Conservation (phyloP, 768 basidiomycete species). For the Lentinus brumalis region DNA sequence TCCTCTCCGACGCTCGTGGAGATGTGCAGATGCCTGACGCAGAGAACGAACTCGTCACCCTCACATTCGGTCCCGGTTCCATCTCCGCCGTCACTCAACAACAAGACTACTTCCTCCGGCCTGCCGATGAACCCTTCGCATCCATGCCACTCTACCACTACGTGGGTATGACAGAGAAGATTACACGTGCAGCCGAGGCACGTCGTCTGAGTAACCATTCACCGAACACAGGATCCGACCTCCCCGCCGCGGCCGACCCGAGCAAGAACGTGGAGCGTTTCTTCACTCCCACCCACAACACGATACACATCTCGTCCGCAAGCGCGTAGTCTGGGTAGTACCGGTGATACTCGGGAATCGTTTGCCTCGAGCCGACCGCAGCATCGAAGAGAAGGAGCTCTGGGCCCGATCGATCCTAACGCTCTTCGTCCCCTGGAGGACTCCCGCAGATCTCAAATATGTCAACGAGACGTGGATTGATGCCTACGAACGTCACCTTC, state of each 20-base stretch:
- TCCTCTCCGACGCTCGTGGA: too few species aligned
- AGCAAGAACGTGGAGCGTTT: not conserved
- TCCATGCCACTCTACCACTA: not conserved
- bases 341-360: conserved; percentile 11
- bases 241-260: not conserved
- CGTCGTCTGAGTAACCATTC: not conserved
- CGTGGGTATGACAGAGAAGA: not conserved
- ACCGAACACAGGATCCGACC: too few species aligned
- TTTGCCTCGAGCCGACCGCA: conserved; percentile 3
- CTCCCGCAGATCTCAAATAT: not conserved
- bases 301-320: not conserved
- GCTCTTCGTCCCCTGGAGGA: not conserved
- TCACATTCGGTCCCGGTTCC: not conserved
- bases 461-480: not conserved
- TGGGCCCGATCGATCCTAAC: not conserved
- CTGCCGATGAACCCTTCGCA: not conserved
- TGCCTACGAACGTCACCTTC: not conserved
- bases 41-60: not conserved
- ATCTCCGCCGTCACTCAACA: not conserved
- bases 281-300: conserved; percentile 2
- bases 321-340: not conserved
- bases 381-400: not conserved
- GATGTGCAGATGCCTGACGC: too few species aligned
- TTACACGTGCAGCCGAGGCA: not conserved
- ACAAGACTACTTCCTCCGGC: not conserved